phyloP scores from a whole-genome alignment of 257 asterid genomes.

The Solanum pinnatisectum region DNA sequence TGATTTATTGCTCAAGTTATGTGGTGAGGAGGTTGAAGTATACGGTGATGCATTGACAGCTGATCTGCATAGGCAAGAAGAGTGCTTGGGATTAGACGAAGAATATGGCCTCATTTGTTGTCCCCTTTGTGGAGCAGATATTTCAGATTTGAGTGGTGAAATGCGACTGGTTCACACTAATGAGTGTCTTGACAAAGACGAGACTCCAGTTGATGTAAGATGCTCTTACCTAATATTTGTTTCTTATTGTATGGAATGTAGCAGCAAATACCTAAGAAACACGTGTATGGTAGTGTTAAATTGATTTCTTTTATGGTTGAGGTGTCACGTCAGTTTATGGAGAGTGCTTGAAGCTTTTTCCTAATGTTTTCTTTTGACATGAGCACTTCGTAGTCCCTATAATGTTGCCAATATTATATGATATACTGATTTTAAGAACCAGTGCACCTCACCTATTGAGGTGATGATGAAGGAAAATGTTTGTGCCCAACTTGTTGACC shows the following conservation, averaged over 20 bases:
- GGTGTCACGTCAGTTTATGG: neutral
- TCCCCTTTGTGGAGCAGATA: slow-evolving; percentile 76
- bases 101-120: slow-evolving; percentile 30
- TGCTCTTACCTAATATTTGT: neutral
- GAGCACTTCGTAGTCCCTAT: neutral
- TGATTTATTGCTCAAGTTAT: slow-evolving; percentile 65
- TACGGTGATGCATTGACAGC: neutral
- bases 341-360: neutral
- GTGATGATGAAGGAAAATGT: neutral
- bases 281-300: neutral
- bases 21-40: slow-evolving; percentile 31
- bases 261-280: neutral
- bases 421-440: neutral
- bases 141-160: slow-evolving; percentile 52
- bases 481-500: neutral
- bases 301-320: neutral
- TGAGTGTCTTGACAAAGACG: slow-evolving; percentile 69
- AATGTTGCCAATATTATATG: neutral
- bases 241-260: neutral
- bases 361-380: neutral
- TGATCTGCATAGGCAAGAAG: neutral
- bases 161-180: slow-evolving; percentile 65
- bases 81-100: neutral
- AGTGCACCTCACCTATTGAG: neutral
- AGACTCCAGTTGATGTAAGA: slow-evolving; percentile 36